Conservation (phyloP, 345 rosid genomes). For the Zanthoxylum bungeanum region DNA sequence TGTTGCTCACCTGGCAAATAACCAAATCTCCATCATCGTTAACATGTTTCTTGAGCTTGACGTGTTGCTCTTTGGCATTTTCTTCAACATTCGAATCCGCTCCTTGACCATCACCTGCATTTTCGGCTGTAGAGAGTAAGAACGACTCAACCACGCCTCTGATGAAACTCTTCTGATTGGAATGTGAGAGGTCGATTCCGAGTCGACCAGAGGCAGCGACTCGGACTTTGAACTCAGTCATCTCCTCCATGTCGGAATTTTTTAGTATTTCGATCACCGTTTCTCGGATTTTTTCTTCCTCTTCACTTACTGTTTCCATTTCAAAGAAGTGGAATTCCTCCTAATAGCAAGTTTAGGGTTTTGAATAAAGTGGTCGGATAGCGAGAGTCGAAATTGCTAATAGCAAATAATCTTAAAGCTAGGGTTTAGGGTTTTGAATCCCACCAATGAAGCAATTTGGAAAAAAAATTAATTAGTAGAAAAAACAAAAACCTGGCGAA, state of each 20-base stretch:
- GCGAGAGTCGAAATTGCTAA: background rate
- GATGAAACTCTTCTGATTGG: constrained; percentile 39
- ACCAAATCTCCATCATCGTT: constrained; percentile 33
- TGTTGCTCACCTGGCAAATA: constrained; percentile 52
- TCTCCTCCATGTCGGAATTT: constrained; percentile 49
- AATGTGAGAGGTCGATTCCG: constrained; percentile 51
- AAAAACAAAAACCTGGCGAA: no score
- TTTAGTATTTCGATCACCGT: constrained; percentile 52
- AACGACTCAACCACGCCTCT: constrained; percentile 60
- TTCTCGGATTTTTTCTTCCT: constrained; percentile 52
- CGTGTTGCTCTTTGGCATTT: constrained; percentile 10
- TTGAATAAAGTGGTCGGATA: no score
- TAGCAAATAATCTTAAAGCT: background rate
- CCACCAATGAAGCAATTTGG: no score
- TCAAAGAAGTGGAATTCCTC: background rate
- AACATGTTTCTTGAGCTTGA: constrained; percentile 21
- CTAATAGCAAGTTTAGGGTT: constrained; percentile 16
- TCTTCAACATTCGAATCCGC: background rate
- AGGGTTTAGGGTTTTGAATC: background rate
- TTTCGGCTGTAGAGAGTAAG: constrained; percentile 39
- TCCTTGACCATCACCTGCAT: constrained; percentile 14
- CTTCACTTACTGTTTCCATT: constrained; percentile 35
- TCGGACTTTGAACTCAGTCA: constrained; percentile 82
- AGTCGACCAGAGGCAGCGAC: constrained; percentile 45
- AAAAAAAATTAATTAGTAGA: no score